Evolutionary conservation across 179 eudicot genomes (phyloP), one percentile per base, ranked within the genome.

Genomic region (Beta corolliflora): DNA sequence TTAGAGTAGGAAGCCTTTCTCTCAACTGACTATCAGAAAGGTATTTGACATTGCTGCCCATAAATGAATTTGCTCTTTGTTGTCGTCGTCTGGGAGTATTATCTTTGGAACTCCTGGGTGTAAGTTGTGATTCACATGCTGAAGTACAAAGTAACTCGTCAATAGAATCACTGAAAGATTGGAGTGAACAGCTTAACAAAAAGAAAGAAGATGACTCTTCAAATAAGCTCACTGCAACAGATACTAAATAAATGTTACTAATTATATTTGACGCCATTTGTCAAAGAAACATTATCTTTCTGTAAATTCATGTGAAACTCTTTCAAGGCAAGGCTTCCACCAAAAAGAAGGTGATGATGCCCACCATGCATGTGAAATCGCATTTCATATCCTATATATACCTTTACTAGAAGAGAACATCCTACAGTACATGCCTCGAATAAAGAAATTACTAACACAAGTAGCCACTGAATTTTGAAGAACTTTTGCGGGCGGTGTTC

Each of bases 111-210:
- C 61, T 29, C 64, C 86, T 90, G 0, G 90, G 85, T 79, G 89
- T 90, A 78, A 77, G 73, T 83, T 89, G 91, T 63, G 93, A 85
- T 79, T 94, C 93, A 75, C 87, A 86, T 88, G 88, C 98, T 94
- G 87, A 71, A 80, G 45, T 54, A 55, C 3, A 64, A 80, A 80
- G 69, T 54, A 55, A 44, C 79, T 23, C n/a, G 69, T 79, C 10
- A 77, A 70, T 53, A 59, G 63, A 58, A 53, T 18, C 16, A 44
- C 44, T 12, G 46, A 83, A 44, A 41, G 29, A 69, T 13, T 46
- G 29, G 29, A 25, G 29, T 25, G 29, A 25, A 1, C 29, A 25
- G 29, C 29, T 25, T 25, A 2, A 36, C 59, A 12, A 36, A 8
- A 11, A 29, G 67, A n/a, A 10, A 23, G n/a, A 31, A 21, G 1